phyloP scores from a whole-genome alignment of 495 filamentous ascomycete species.

The Annulohypoxylon maeteangense region DNA sequence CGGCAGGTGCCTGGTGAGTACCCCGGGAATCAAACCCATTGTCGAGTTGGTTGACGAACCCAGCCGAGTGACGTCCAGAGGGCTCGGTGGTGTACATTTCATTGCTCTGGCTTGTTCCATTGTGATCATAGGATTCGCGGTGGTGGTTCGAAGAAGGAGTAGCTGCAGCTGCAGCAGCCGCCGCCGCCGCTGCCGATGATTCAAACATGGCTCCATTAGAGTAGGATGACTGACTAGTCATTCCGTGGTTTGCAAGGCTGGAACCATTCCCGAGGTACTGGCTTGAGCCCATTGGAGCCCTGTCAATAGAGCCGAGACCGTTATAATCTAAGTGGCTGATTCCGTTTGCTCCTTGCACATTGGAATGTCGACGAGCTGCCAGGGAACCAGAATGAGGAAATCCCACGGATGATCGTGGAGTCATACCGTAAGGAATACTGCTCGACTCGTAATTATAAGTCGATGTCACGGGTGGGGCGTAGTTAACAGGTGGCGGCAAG shows the following conservation, averaged over 20 bases:
- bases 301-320: neutral
- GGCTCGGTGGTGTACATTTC: conserved; percentile 5
- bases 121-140: conserved; percentile 5
- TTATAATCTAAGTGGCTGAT: conserved; percentile 12
- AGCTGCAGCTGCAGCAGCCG: neutral
- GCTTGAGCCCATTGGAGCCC: neutral
- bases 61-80: neutral
- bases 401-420: neutral
- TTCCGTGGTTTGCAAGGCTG: conserved; percentile 6
- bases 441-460: conserved; percentile 6
- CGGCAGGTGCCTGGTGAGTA: neutral
- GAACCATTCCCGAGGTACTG: conserved; percentile 22
- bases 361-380: conserved; percentile 5
- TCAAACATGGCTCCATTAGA: conserved; percentile 26
- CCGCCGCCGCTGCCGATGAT: conserved; percentile 6
- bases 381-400: neutral
- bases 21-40: conserved; percentile 6
- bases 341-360: conserved; percentile 12
- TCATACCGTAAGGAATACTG: conserved; percentile 4
- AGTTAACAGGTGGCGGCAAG: conserved; percentile 19
- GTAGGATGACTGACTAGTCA: conserved; percentile 19
- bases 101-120: neutral
- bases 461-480: neutral
- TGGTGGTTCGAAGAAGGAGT: neutral
- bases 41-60: conserved; percentile 17